Base-by-base conservation (phyloP, 306 rosid genomes). In the Cucurbita moschata region DNA sequence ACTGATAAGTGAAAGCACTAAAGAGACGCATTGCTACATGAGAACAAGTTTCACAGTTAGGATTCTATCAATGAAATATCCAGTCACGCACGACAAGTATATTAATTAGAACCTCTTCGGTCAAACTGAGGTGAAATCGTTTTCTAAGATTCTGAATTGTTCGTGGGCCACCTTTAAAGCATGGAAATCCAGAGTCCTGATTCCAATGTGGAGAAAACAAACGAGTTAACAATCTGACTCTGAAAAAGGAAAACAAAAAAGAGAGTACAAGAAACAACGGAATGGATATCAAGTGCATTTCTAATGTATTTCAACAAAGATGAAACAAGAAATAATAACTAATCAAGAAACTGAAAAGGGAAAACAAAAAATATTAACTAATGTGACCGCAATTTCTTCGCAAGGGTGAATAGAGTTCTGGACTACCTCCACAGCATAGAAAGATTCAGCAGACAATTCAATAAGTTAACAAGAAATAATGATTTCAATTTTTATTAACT, bases 171-270 rank as follows among this genome's bases (percentile, higher is more conserved):
- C 99, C 99, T 88, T 89, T 95, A 79, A 95, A 95, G 89, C 99
- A 95, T 13, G 99, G 99, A 80, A 89, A 95, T 71, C 84, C 99
- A 18, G 99, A 95, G 74, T 95, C 99, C 99, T 95, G 88, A 81
- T 63, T 62, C 57, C 86, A 44, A 71, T 78, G 80, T 62, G 71
- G 67, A 62, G 68, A 76, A 77, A 76, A 26, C 69, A 61, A 40
- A 53, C 80, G 78, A 49, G 73, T 50, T 59, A 80, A 47, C 52
- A 13, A 50, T 50, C 54, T 50, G 54, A 50, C 18, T 50, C 54
- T 50, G 54, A 26, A 26, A 26, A 26, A 26, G 26, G 26, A 26
- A 26, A 26, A 26, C 26, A 26, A 26, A 65, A 43, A 66, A 19
- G 1, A 66, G 52, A 65, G n/a, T 44, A 15, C 19, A 11, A 67